A percentile compares a stretch with the other conserved stretches of the same genome.
These are phyloP conservation scores for Naganishia albida DNA, from an alignment of 1,284 basidiomycete species.

Conservation along the genomic window DNA sequence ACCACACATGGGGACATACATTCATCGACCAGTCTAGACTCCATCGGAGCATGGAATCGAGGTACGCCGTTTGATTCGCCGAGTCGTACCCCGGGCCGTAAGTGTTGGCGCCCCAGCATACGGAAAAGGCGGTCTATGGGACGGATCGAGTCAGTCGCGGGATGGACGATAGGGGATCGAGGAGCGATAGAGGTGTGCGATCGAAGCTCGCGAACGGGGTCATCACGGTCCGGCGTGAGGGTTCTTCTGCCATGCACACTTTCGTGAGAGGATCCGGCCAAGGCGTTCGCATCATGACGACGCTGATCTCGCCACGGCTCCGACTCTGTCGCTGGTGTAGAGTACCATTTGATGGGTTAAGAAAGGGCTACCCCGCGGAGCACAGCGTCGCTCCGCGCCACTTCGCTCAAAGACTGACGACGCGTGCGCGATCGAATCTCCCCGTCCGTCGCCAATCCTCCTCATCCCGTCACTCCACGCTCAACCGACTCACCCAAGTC, in stretches of 20 bases:
- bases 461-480: neutral
- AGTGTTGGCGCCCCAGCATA: conserved; percentile 52
- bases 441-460: neutral
- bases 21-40: conserved; percentile 88
- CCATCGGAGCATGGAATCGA: conserved; percentile 84
- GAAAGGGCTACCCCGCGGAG: too few species aligned
- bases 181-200: neutral
- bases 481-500: conserved; percentile 51
- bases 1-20: conserved; percentile 56
- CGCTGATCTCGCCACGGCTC: too few species aligned
- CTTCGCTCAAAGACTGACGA: too few species aligned
- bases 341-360: too few species aligned
- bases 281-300: too few species aligned
- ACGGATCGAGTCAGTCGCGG: neutral
- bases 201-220: too few species aligned
- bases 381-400: too few species aligned
- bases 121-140: conserved; percentile 16
- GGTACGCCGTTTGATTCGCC: conserved; percentile 80
- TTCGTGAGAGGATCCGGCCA: too few species aligned
- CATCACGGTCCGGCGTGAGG: too few species aligned
- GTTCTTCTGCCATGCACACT: too few species aligned
- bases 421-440: too few species aligned
- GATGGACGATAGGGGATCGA: neutral
- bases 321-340: too few species aligned
- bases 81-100: conserved; percentile 79